Base-by-base conservation (phyloP, 2,329 filamentous ascomycete species). In the Colletotrichum sp. region DNA sequence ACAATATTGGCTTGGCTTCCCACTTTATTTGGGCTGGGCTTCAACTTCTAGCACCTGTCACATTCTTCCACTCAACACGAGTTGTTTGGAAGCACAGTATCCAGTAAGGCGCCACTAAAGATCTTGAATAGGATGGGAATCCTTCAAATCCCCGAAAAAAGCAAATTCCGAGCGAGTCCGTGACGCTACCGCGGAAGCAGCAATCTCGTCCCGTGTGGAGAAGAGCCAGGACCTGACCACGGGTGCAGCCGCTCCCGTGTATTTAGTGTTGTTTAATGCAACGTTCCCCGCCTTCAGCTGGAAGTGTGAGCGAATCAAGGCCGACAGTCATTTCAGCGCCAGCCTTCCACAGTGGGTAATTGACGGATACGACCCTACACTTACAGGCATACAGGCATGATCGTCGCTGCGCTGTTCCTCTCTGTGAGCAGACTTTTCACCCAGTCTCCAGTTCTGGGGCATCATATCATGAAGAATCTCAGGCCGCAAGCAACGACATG, bases 1-100 rank as follows among this genome's bases (percentile, higher is more conserved):
- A 4, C 15, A 64, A 39, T 70, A 73, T 70, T 70, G 71, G 66
- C 57, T 64, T 73, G 66, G 71, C 71, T 57, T 39, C 18, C 57
- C 30, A 16, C 55, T 62, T 63, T 49, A 7, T 26, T 13, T n/a
- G 59, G 15, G 15, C 57, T 16, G 10, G 30, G 8, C 66, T 24
- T 24, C 39, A 21, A 36, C 28, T 44, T 3, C 5, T 10, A 57
- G 24, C 39, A 18, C 34, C n/a, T 68, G n/a, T 16, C 24, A 30
- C 28, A 49, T 9, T 66, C 36, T 32, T 28, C 16, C n/a, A 65
- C 15, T 32, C 21, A 28, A 32, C n/a, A 24, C 59, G 59, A 62
- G 59, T 30, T 71, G 18, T 6, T 12, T 4, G 15, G 9, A 26
- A 34, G 21, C 24, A 21, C 16, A 30, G 6, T 30, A 18, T 62